These are phyloP conservation scores for Plantago ovata DNA, from an alignment of 257 asterid species.

Conservation along the genomic window DNA sequence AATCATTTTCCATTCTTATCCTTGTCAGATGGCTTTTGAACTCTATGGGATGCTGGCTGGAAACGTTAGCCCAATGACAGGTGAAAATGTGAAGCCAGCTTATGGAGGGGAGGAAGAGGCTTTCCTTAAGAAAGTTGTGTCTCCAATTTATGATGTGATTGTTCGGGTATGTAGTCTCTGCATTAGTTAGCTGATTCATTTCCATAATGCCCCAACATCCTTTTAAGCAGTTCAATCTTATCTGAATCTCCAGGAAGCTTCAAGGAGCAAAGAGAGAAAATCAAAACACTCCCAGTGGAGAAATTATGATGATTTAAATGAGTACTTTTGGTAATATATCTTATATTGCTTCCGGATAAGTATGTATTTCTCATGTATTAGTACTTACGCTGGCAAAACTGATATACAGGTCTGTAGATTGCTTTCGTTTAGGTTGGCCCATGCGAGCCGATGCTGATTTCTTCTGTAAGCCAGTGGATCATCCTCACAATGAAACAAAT, in stretches of 20 bases:
- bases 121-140: constrained; percentile 77
- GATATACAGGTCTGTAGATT: constrained; percentile 80
- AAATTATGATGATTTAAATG: constrained; percentile 95
- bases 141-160: constrained; percentile 96
- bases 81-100: constrained; percentile 98
- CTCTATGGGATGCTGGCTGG: constrained; percentile 99
- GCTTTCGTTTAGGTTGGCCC: constrained; percentile 99
- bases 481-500: constrained; percentile 48
- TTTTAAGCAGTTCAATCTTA: constrained; percentile 8
- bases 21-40: constrained; percentile 88
- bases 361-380: not conserved
- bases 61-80: constrained; percentile 96
- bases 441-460: constrained; percentile 99
- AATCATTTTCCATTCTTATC: constrained; percentile 12
- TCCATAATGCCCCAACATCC: constrained; percentile 6
- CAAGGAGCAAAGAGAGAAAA: constrained; percentile 75
- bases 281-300: constrained; percentile 99
- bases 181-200: not conserved
- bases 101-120: constrained; percentile 99
- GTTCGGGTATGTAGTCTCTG: constrained; percentile 55
- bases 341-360: constrained; percentile 12
- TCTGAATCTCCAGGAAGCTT: constrained; percentile 71
- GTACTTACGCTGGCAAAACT: constrained; percentile 10
- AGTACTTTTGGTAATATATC: constrained; percentile 77
- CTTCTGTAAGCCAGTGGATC: constrained; percentile 58